Conservation (phyloP, 2,329 filamentous ascomycete genomes). For the Sclerotinia glacialis region DNA sequence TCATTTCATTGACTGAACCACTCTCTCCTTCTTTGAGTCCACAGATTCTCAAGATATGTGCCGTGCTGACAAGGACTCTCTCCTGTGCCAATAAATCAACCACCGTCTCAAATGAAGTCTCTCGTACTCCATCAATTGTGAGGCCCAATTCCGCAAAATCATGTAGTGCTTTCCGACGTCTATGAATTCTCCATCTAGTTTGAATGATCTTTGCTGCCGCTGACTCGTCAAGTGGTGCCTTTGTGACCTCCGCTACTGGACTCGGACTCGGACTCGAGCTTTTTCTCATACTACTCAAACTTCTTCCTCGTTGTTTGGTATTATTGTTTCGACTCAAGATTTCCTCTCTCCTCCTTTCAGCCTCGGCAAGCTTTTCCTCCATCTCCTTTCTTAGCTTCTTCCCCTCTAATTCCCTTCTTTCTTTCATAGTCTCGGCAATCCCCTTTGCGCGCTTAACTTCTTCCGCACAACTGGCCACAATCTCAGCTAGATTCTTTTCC, state of each 20-base stretch:
- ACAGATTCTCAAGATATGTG: conserved; percentile 66
- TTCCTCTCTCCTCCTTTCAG: conserved; percentile 67
- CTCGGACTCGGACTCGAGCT: conserved; percentile 47
- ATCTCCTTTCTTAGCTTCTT: conserved; percentile 68
- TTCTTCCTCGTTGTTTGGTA: conserved; percentile 52
- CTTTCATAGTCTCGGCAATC: conserved; percentile 77
- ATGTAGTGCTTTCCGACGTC: conserved; percentile 58
- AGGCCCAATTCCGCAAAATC: conserved; percentile 66
- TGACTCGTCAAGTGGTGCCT: conserved; percentile 49
- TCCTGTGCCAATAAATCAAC: conserved; percentile 65
- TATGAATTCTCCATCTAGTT: conserved; percentile 63
- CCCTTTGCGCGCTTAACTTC: conserved; percentile 81
- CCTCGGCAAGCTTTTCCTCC: conserved; percentile 76
- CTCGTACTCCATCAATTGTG: conserved; percentile 66
- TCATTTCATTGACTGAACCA: conserved; percentile 65
- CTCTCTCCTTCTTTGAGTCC: conserved; percentile 64
- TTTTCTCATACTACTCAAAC: conserved; percentile 54
- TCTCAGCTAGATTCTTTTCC: conserved; percentile 77
- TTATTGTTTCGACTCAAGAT: conserved; percentile 53
- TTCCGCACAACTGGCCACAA: conserved; percentile 76
- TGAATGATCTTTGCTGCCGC: conserved; percentile 66
- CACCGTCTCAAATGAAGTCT: conserved; percentile 72
- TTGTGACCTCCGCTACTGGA: conserved; percentile 43
- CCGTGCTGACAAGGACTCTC: conserved; percentile 62
- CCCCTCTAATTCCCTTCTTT: conserved; percentile 73